phyloP scores from a whole-genome alignment of 176 grass and related monocot species.

The Guadua angustifolia region DNA sequence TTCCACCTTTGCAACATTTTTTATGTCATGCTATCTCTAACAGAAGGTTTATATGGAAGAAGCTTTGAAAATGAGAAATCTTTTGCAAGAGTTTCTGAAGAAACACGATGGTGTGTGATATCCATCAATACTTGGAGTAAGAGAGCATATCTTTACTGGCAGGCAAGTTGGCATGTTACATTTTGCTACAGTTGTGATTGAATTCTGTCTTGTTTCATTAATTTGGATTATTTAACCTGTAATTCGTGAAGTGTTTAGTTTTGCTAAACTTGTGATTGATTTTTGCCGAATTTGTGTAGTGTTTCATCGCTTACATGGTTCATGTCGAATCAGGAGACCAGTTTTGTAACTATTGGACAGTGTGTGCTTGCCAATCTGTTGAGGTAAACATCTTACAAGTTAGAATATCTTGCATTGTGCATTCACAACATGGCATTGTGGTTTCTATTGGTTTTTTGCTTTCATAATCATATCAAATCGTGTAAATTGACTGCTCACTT shows the following conservation, averaged over 20 bases:
- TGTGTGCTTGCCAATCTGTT: slow-evolving; percentile 97
- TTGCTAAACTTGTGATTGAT: not conserved
- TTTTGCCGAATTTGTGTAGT: slow-evolving; percentile 56
- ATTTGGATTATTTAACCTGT: slow-evolving; percentile 25
- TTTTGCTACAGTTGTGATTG: slow-evolving; percentile 29
- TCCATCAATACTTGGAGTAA: slow-evolving; percentile 98
- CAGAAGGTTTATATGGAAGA: slow-evolving; percentile 98
- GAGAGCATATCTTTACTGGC: slow-evolving; percentile 99
- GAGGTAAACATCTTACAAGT: slow-evolving; percentile 51
- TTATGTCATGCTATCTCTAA: slow-evolving; percentile 34
- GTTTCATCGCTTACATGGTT: slow-evolving; percentile 99
- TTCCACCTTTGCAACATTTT: not conserved
- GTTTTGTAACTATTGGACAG: slow-evolving; percentile 99
- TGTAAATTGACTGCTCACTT: not conserved
- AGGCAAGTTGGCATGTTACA: slow-evolving; percentile 56
- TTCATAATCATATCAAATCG: not conserved
- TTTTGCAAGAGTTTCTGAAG: slow-evolving; percentile 87
- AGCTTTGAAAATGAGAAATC: slow-evolving; percentile 99
- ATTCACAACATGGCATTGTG: not conserved
- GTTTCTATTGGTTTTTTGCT: slow-evolving; percentile 13
- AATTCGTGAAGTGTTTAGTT: not conserved
- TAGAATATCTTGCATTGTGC: slow-evolving; percentile 14
- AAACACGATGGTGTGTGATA: slow-evolving; percentile 93
- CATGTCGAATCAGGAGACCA: slow-evolving; percentile 99
- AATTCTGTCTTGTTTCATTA: not conserved